Evolutionary conservation across 345 rosid genomes (phyloP).

Genomic region (Clausena lansium): DNA sequence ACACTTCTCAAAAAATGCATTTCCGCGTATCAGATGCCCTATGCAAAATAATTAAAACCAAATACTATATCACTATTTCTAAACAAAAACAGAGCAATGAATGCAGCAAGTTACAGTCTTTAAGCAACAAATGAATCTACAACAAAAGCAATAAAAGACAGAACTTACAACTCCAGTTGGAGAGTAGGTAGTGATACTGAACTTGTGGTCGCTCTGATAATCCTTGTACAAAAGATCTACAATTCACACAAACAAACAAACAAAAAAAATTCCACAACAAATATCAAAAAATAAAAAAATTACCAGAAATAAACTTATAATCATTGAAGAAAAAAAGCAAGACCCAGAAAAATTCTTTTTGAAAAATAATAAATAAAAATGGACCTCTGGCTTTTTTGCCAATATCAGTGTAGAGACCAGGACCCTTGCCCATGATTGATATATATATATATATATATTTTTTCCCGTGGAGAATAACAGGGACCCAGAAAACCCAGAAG

Average conservation of each 20-base stretch:
- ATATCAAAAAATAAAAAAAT: neutral
- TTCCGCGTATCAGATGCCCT: neutral
- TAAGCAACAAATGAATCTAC: neutral
- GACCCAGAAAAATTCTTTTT: conserved; percentile 1
- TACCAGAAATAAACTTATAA: neutral
- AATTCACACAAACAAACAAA: neutral
- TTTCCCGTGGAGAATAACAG: neutral
- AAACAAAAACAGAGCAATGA: neutral
- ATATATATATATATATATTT: no score
- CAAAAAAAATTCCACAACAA: neutral
- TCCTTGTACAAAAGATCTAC: conserved; percentile 90
- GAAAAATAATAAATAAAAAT: neutral
- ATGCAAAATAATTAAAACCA: neutral
- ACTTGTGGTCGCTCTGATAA: conserved; percentile 87
- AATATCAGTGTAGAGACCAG: conserved; percentile 90
- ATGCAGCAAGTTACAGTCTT: neutral
- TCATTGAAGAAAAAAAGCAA: neutral
- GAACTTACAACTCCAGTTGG: conserved; percentile 79
- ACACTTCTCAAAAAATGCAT: neutral
- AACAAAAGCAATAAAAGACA: neutral
- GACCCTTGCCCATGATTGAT: conserved; percentile 79
- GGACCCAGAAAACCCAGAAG: conserved; percentile 1
- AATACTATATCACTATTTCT: neutral
- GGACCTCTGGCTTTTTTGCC: conserved; percentile 91
- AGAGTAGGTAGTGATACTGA: conserved; percentile 79